These are phyloP conservation scores for Pestalotiopsis sp. DNA, from an alignment of 2,329 filamentous ascomycete genomes.

Conservation along the genomic window DNA sequence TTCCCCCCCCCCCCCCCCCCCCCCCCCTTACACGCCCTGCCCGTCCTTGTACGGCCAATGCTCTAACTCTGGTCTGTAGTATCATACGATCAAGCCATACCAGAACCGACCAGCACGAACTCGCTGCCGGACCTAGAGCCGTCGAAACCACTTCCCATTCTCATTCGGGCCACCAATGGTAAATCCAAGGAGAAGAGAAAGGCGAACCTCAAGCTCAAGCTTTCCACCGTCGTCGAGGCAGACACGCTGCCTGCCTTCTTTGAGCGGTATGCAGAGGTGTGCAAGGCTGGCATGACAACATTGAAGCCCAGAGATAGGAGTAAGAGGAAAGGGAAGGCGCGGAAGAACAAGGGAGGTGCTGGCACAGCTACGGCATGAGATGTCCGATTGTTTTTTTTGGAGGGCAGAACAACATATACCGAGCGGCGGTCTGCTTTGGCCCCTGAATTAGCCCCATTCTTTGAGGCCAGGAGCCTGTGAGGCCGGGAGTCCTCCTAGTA, in stretches of 20 bases:
- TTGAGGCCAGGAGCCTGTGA: too few relatives aligned
- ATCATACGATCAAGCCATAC: conserved; percentile 41
- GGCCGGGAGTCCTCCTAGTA: too few relatives aligned
- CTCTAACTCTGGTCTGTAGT: conserved; percentile 35
- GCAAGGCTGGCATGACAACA: conserved; percentile 84
- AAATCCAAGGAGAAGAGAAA: conserved; percentile 61
- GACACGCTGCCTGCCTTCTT: conserved; percentile 82
- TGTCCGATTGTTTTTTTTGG: neutral
- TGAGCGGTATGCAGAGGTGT: conserved; percentile 82
- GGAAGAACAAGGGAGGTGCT: conserved; percentile 68
- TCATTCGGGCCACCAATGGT: conserved; percentile 85
- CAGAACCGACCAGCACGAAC: conserved; percentile 46
- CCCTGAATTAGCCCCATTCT: too few relatives aligned
- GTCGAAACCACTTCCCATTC: conserved; percentile 65
- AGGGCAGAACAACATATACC: too few relatives aligned
- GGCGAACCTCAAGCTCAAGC: conserved; percentile 72
- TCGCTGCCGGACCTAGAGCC: conserved; percentile 64
- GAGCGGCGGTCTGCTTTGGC: too few relatives aligned
- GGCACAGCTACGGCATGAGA: conserved; percentile 31
- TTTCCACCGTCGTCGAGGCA: conserved; percentile 81
- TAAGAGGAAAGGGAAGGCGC: conserved; percentile 80
- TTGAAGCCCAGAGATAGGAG: conserved; percentile 93
- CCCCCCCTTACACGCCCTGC: too few relatives aligned
- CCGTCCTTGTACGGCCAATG: neutral
- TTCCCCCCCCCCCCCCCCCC: too few relatives aligned